Base-by-base conservation (phyloP, 2,329 filamentous ascomycete species). In the Cercospora zeae-maydis region DNA sequence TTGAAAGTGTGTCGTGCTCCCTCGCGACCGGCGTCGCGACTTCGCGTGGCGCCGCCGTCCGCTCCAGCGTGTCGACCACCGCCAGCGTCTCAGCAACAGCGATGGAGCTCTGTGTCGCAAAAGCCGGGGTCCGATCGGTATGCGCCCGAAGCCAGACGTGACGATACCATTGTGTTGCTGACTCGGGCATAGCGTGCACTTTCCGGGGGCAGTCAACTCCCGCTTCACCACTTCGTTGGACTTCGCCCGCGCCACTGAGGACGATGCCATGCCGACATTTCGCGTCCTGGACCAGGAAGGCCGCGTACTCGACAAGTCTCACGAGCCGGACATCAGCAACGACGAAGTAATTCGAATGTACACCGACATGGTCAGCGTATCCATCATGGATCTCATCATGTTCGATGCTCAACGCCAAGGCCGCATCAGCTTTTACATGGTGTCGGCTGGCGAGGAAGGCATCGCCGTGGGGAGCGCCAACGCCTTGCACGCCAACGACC, bases 351-450 rank as follows among this genome's bases (percentile, higher is more conserved):
- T 87, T 45, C 79, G 76, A 4, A 81, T 86, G 77, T 88, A 88
- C 72, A 84, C 81, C 67, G 85, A 87, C 70, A 88, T 88, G 86
- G 76, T 88, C 62, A 83, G 80, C 30, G 85, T 88, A 61, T 87
- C 89, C 61, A 90, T 98, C 69, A 95, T 99, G 92, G 95, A 99
- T 74, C 77, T 96, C 60, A 90, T 98, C 75, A 98, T 98, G 93
- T 97, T 96, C 73, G 95, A 99, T 73, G 93, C 95, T 0, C 95
- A 99, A 78, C 84, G 95, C 51, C 95, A 99, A 78, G 93, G 93
- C n/a, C 86, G 92, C 19, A 79, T 96, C 61, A 93, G 89, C 76
- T 99, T 99, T 78, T 99, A 99, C 78, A 98, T 99, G 91, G 93
- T 88, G 39, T 93, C 90, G 37, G 91, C 92, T 0, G 93, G 93